Evolutionary conservation across 306 rosid genomes (phyloP).

Genomic region (Prunus padus): DNA sequence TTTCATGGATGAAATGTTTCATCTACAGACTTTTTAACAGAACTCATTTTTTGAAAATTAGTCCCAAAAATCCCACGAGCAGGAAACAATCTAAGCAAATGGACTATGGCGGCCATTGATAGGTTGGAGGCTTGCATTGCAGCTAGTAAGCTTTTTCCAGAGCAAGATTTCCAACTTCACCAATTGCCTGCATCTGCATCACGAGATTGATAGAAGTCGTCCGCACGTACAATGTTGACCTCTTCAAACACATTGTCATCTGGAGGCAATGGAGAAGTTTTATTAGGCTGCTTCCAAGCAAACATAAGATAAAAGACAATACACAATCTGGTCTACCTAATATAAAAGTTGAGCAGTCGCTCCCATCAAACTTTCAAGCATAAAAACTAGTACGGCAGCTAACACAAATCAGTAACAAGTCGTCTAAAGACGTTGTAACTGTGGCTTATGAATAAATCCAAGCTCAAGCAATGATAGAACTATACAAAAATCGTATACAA

Average conservation of each 20-base stretch:
- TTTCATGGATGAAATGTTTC: neutral
- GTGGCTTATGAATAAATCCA: neutral
- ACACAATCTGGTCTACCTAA: conserved; percentile 1
- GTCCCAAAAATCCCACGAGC: conserved; percentile 2
- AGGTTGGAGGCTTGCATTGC: neutral
- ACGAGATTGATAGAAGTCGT: conserved; percentile 65
- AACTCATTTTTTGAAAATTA: neutral
- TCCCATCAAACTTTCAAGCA: no score
- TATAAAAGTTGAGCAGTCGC: no score
- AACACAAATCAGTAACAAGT: conserved; percentile 7
- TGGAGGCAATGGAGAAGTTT: conserved; percentile 28
- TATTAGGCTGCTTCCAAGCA: conserved; percentile 5
- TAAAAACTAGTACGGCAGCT: no score
- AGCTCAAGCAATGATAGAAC: neutral
- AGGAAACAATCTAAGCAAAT: conserved; percentile 1
- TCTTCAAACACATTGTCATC: conserved; percentile 89
- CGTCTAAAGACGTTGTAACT: neutral
- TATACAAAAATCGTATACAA: neutral
- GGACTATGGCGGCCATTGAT: neutral
- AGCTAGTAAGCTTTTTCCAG: conserved; percentile 17
- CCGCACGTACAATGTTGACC: conserved; percentile 58
- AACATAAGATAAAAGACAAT: neutral
- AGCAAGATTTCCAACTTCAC: conserved; percentile 28
- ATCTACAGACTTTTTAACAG: conserved; percentile 6
- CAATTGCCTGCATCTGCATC: conserved; percentile 68